Evolutionary conservation across 2,329 filamentous ascomycete species (phyloP).

Genomic region (Aureobasidium lini): DNA sequence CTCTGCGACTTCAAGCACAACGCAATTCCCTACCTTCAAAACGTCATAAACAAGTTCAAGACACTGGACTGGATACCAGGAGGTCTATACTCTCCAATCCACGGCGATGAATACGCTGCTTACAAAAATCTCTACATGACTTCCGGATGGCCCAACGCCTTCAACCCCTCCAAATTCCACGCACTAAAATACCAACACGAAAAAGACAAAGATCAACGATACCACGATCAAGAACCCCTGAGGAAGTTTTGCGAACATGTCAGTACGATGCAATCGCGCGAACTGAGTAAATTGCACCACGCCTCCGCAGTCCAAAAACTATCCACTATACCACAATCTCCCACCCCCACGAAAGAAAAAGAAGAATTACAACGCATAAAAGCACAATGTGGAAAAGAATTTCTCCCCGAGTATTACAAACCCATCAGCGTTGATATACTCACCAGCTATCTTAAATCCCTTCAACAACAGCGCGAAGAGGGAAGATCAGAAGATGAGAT

Average conservation of each 20-base stretch:
- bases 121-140: neutral
- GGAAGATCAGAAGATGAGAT: neutral
- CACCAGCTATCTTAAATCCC: neutral
- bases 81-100: neutral
- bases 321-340: neutral
- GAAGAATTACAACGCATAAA: neutral
- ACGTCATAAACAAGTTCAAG: neutral
- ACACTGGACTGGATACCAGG: conserved; percentile 3
- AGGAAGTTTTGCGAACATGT: neutral
- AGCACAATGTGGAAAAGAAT: neutral
- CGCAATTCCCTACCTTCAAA: neutral
- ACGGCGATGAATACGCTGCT: neutral
- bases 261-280: neutral
- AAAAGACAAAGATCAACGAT: neutral
- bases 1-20: neutral
- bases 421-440: neutral
- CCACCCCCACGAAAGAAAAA: neutral
- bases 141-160: neutral
- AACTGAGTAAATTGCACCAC: neutral
- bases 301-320: neutral
- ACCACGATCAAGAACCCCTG: neutral
- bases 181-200: neutral
- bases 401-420: neutral
- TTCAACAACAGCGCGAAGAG: neutral
- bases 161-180: neutral